Percentiles rank a stretch among this genome's conserved stretches.
phyloP scores from a whole-genome alignment of 2,329 filamentous ascomycete species.

The Hymenoscyphus fraxineus region DNA sequence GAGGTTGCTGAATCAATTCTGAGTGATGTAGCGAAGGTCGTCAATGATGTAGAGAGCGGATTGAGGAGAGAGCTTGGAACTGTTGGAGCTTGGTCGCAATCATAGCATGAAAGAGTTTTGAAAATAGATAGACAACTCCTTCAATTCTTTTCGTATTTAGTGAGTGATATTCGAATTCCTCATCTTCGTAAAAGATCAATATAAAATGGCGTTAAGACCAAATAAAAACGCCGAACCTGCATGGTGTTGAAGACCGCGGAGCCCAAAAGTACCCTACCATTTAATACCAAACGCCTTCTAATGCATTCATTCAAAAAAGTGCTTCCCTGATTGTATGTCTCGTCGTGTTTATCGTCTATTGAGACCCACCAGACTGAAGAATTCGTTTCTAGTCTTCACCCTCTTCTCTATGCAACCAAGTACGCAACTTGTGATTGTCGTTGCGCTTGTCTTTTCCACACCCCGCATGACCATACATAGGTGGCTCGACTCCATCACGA shows the following conservation, averaged over 20 bases:
- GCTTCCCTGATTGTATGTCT: not conserved
- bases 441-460: conserved; percentile 85
- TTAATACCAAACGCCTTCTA: conserved; percentile 21
- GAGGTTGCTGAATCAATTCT: conserved; percentile 6
- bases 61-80: conserved; percentile 46
- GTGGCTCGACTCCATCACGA: conserved; percentile 96
- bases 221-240: conserved; percentile 26
- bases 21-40: conserved; percentile 2
- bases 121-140: not conserved
- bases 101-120: not conserved
- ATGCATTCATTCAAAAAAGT: conserved; percentile 15
- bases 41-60: conserved; percentile 25
- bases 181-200: not conserved
- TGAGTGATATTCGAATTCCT: not conserved
- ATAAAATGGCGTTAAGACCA: conserved; percentile 37
- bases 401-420: conserved; percentile 92
- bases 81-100: conserved; percentile 18
- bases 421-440: conserved; percentile 94
- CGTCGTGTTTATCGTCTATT: conserved; percentile 44
- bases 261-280: conserved; percentile 15
- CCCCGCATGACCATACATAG: conserved; percentile 99
- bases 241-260: conserved; percentile 35
- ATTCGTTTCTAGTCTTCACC: conserved; percentile 93
- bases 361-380: conserved; percentile 73
- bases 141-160: not conserved